A percentile compares a stretch with the other conserved stretches of the same genome.
phyloP scores from a whole-genome alignment of 164 flowering plant genomes.

The Nymphaea colorata region DNA sequence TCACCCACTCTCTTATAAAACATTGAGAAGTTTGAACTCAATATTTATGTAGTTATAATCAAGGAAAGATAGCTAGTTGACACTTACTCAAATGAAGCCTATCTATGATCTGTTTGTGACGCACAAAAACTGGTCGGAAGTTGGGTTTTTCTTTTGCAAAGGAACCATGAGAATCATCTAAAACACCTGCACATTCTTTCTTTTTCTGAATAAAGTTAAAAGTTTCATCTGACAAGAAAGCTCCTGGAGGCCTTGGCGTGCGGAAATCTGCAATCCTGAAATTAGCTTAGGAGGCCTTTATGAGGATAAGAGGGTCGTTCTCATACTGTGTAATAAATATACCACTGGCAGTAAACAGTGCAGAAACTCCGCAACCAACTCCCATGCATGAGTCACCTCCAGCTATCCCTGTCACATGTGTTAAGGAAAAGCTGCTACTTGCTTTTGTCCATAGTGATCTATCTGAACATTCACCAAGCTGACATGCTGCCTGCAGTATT shows the following conservation, averaged over 20 bases:
- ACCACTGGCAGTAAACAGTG: background rate
- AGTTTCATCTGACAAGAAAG: background rate
- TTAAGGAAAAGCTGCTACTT: background rate
- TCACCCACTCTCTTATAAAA: no score
- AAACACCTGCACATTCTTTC: background rate
- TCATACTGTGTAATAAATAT: no score
- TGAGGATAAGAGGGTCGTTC: no score
- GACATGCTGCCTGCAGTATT: slow-evolving; percentile 3
- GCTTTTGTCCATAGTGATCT: slow-evolving; percentile 7
- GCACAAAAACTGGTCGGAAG: slow-evolving; percentile 7
- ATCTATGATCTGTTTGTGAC: background rate
- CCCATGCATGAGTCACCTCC: background rate
- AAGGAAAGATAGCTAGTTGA: no score
- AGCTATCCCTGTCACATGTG: background rate
- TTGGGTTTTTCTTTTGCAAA: background rate
- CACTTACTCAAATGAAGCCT: background rate
- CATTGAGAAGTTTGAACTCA: no score
- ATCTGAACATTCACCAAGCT: slow-evolving; percentile 7
- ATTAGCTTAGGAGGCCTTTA: background rate
- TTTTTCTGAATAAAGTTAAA: background rate
- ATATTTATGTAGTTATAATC: no score
- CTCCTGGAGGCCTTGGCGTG: slow-evolving; percentile 4
- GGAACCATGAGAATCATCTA: background rate
- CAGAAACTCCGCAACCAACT: background rate
- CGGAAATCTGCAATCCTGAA: slow-evolving; percentile 7